These are phyloP conservation scores for Leccinum ochraceum DNA, from an alignment of 768 basidiomycete species.

Conservation along the genomic window DNA sequence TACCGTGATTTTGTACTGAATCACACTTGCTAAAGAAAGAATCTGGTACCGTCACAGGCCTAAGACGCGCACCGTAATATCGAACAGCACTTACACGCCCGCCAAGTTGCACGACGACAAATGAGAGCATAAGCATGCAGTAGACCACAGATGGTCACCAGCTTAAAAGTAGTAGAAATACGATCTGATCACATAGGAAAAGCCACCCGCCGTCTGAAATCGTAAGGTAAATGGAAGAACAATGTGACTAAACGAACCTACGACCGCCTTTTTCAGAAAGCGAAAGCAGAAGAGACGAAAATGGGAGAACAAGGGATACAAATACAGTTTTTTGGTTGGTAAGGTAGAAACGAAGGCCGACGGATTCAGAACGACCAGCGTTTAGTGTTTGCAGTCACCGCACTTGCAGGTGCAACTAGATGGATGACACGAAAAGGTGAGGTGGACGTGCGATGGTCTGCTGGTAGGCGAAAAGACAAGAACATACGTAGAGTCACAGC, in stretches of 20 bases:
- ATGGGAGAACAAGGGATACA: no score
- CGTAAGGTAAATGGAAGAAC: neutral
- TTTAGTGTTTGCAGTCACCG: slow-evolving; percentile 21
- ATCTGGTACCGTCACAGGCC: neutral
- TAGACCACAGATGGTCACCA: no score
- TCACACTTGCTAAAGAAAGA: no score
- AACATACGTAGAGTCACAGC: slow-evolving; percentile 14
- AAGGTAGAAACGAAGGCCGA: neutral
- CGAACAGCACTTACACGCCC: no score
- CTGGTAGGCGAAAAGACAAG: no score
- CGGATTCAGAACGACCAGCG: neutral
- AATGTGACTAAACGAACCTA: neutral
- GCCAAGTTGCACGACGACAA: no score
- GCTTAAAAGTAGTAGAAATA: no score
- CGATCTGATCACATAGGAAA: neutral
- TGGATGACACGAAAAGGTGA: neutral
- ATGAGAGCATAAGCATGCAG: no score
- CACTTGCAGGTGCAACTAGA: slow-evolving; percentile 22
- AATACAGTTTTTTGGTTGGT: neutral
- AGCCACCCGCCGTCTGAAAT: neutral
- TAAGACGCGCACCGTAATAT: no score
- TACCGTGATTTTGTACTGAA: neutral
- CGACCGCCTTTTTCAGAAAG: neutral
- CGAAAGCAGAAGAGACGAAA: neutral
- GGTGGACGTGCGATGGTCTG: neutral